Conservation (phyloP, 495 filamentous ascomycete species). For the Penicillium paradoxum region DNA sequence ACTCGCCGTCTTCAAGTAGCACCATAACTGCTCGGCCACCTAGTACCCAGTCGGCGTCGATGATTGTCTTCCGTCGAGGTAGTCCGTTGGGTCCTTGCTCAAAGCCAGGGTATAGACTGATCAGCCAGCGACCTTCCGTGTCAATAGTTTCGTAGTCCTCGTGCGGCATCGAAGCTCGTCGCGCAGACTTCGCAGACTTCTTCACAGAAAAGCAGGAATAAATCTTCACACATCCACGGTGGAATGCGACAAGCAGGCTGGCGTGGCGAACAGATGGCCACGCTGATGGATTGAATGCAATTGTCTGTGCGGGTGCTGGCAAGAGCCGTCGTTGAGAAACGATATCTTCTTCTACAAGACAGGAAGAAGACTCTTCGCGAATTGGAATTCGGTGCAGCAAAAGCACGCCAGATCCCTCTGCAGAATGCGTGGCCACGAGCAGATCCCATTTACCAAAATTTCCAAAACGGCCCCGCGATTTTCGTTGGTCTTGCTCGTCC, state of each 20-base stretch:
- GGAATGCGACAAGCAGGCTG: slow-evolving; percentile 61
- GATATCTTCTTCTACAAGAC: slow-evolving; percentile 38
- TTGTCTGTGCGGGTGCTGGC: slow-evolving; percentile 56
- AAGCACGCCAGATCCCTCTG: slow-evolving; percentile 62
- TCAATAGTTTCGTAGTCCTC: slow-evolving; percentile 31
- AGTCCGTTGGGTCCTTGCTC: slow-evolving; percentile 36
- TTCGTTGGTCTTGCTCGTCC: slow-evolving; percentile 23
- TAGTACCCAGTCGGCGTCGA: slow-evolving; percentile 81
- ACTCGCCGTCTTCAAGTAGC: slow-evolving; percentile 79
- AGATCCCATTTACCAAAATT: slow-evolving; percentile 44
- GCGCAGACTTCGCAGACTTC: slow-evolving; percentile 22
- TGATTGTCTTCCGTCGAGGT: slow-evolving; percentile 62
- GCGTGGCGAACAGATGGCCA: slow-evolving; percentile 54
- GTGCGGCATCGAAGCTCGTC: slow-evolving; percentile 22
- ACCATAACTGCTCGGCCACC: slow-evolving; percentile 71
- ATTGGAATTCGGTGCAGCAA: slow-evolving; percentile 51
- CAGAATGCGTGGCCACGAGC: slow-evolving; percentile 58
- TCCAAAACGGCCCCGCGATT: slow-evolving; percentile 24
- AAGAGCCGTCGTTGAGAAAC: slow-evolving; percentile 61
- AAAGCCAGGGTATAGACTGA: slow-evolving; percentile 67
- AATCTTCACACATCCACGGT: slow-evolving; percentile 64
- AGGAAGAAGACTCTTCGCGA: slow-evolving; percentile 26
- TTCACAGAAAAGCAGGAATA: slow-evolving; percentile 45
- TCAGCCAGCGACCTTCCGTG: slow-evolving; percentile 53
- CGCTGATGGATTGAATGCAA: slow-evolving; percentile 68